These are phyloP conservation scores for Pulicaria dysenterica DNA, from an alignment of 129 eudicot species.

Conservation along the genomic window DNA sequence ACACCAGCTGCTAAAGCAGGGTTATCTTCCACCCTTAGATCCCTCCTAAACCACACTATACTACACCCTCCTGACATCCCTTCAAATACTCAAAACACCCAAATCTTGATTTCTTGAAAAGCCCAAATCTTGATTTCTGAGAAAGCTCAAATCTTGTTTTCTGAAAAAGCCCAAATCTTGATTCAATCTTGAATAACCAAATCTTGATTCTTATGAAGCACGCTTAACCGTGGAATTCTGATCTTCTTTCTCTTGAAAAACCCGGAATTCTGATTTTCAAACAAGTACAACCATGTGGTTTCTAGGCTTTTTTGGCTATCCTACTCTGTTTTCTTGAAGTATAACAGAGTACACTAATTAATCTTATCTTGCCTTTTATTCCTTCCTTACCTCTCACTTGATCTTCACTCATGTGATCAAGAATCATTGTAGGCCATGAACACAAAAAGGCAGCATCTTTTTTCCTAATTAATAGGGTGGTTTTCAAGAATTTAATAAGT, in stretches of 20 bases:
- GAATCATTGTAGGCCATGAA: conserved; percentile 37
- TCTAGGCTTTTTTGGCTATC: no score
- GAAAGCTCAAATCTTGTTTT: background rate
- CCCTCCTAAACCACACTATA: conserved; percentile 99
- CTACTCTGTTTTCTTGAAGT: background rate
- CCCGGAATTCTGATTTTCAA: conserved; percentile 1
- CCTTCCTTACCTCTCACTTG: conserved; percentile 22
- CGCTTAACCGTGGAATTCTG: conserved; percentile 4
- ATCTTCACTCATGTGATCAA: conserved; percentile 38
- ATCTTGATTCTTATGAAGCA: background rate
- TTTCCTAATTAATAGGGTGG: conserved; percentile 18
- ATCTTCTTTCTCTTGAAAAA: conserved; percentile 2
- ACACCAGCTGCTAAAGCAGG: conserved; percentile 93
- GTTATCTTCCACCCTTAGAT: conserved; percentile 95
- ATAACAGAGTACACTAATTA: conserved; percentile 17
- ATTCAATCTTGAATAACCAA: conserved; percentile 8
- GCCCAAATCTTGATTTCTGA: background rate
- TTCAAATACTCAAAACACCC: background rate
- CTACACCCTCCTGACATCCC: conserved; percentile 63
- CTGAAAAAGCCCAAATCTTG: background rate
- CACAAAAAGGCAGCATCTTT: conserved; percentile 34
- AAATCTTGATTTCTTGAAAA: background rate
- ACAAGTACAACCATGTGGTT: background rate
- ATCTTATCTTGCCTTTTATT: conserved; percentile 28
- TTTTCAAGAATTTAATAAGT: conserved; percentile 17